A percentile compares a stretch with the other conserved stretches of the same genome.
Conservation (phyloP, 1,139 yeast species). For the Pichia sp. region DNA sequence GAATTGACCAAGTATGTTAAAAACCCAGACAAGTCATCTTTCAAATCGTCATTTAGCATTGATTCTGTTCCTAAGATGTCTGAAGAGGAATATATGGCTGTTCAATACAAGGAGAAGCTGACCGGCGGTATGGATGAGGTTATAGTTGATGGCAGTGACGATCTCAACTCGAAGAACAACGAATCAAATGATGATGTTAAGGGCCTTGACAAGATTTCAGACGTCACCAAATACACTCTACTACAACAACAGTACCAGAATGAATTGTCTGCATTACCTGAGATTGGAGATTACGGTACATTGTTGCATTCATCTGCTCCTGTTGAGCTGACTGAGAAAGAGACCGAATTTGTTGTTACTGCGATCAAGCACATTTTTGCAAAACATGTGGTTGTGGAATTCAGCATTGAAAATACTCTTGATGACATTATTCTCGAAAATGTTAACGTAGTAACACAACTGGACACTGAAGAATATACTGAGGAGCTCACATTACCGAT, state of each 20-base stretch:
- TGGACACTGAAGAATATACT: conserved; percentile 43
- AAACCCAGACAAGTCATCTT: conserved; percentile 50
- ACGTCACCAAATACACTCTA: conserved; percentile 33
- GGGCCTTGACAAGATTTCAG: conserved; percentile 37
- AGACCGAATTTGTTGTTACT: conserved; percentile 87
- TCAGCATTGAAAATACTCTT: conserved; percentile 78
- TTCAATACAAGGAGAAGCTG: conserved; percentile 48
- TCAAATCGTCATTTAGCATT: conserved; percentile 66
- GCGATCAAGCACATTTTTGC: conserved; percentile 80
- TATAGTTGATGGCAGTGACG: conserved; percentile 18
- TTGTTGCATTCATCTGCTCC: conserved; percentile 69
- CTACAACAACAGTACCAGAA: conserved; percentile 62
- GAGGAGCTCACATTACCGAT: conserved; percentile 77
- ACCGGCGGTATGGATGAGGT: conserved; percentile 32
- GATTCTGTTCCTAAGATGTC: conserved; percentile 58
- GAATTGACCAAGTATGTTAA: conserved; percentile 70
- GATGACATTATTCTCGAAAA: conserved; percentile 73
- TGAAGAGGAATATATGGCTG: conserved; percentile 60
- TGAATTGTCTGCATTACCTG: conserved; percentile 63
- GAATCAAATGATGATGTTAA: conserved; percentile 11
- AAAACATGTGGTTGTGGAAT: conserved; percentile 78
- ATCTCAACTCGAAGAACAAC: conserved; percentile 16
- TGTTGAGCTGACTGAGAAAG: conserved; percentile 79
- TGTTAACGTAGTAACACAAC: conserved; percentile 68
- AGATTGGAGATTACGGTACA: conserved; percentile 66